A percentile compares a stretch with the other conserved stretches of the same genome.
phyloP scores from a whole-genome alignment of 2,329 filamentous ascomycete species.

The Immersiporthe knoxdaviesiana region DNA sequence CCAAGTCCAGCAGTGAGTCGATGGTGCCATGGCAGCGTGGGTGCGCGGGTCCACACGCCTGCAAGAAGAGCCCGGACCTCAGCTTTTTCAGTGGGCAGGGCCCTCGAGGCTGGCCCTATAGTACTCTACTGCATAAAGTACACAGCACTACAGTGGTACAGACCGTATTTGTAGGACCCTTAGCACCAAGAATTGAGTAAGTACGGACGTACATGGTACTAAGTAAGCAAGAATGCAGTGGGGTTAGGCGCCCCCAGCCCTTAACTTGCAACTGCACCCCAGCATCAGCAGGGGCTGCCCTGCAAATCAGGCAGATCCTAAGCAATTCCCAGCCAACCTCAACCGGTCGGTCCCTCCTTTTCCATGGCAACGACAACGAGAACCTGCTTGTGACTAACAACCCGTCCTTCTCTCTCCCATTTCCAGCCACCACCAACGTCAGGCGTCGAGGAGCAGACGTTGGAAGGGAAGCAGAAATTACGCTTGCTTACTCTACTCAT shows the following conservation, averaged over 20 bases:
- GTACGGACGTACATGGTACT: too few species aligned
- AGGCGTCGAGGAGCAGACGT: conserved; percentile 18
- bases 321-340: conserved; percentile 4
- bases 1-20: not conserved
- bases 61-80: not conserved
- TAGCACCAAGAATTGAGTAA: too few species aligned
- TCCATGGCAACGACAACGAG: conserved; percentile 25
- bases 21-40: conserved; percentile 1
- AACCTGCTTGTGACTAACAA: conserved; percentile 3
- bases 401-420: conserved; percentile 20
- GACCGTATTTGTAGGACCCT: too few species aligned
- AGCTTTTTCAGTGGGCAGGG: not conserved
- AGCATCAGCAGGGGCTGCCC: not conserved
- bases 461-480: conserved; percentile 3
- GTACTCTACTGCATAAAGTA: too few species aligned
- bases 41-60: too few species aligned
- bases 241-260: not conserved
- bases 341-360: conserved; percentile 17
- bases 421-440: conserved; percentile 21
- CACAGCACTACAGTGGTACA: too few species aligned
- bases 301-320: conserved; percentile 3
- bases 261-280: not conserved
- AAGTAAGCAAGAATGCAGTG: not conserved
- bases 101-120: not conserved
- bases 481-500: not conserved